Percentiles rank a stretch among this genome's conserved stretches.
Conservation (phyloP, 2,329 filamentous ascomycete species). For the Penicillium sp. region DNA sequence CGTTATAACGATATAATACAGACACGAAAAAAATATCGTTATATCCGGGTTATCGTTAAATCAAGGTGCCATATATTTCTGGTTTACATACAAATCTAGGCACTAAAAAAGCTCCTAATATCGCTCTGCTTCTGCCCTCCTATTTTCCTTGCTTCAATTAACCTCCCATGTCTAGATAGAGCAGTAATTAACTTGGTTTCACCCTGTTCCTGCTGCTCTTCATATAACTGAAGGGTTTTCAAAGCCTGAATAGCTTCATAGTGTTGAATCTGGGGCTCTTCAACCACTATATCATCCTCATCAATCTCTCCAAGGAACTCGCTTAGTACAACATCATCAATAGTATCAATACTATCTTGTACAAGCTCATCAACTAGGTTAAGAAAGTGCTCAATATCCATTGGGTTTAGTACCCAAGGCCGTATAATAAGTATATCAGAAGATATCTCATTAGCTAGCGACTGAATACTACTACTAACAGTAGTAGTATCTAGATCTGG, state of each 20-base stretch:
- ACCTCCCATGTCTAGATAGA: too few species aligned
- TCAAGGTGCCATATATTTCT: too few species aligned
- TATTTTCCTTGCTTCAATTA: too few species aligned
- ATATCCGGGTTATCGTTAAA: too few species aligned
- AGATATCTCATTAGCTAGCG: not conserved
- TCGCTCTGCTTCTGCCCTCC: too few species aligned
- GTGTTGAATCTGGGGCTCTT: not conserved
- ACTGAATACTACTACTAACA: not conserved
- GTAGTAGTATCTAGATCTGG: not conserved
- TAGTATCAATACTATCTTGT: not conserved
- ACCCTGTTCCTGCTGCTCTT: not conserved
- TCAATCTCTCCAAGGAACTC: not conserved
- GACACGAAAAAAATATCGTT: too few species aligned
- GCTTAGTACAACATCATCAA: not conserved
- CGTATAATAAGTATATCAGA: not conserved
- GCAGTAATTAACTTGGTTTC: too few species aligned
- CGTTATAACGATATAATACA: too few species aligned
- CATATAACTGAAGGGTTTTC: not conserved
- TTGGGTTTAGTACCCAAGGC: not conserved
- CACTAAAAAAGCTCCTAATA: too few species aligned
- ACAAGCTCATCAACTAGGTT: not conserved
- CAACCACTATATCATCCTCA: not conserved
- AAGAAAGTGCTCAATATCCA: not conserved
- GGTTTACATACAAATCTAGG: too few species aligned
- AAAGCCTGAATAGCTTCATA: not conserved